Evolutionary conservation across 2,329 filamentous ascomycete species (phyloP).

Genomic region (Tolypocladium guangdongense): DNA sequence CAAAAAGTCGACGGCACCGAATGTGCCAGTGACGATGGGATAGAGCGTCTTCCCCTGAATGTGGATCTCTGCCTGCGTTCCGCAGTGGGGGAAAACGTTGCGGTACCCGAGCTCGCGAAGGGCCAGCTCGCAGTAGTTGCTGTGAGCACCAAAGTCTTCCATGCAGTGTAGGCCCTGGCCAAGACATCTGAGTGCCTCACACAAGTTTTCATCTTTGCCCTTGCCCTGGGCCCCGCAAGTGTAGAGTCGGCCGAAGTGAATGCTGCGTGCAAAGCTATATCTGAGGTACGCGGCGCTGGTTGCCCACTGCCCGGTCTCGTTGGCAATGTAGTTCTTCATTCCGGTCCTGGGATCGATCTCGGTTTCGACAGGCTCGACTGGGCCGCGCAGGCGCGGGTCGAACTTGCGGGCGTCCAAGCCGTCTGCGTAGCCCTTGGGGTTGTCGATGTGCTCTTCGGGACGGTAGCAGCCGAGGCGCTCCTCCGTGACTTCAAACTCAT

Average conservation of each 20-base stretch:
- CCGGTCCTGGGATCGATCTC: constrained; percentile 66
- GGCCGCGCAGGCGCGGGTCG: constrained; percentile 71
- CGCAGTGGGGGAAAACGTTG: constrained; percentile 70
- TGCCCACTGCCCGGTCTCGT: constrained; percentile 77
- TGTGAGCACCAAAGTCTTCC: constrained; percentile 72
- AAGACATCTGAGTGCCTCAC: constrained; percentile 65
- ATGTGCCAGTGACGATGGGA: constrained; percentile 61
- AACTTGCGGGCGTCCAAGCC: constrained; percentile 73
- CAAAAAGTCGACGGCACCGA: constrained; percentile 75
- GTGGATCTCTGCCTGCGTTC: constrained; percentile 53
- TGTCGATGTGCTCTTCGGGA: constrained; percentile 65
- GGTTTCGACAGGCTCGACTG: constrained; percentile 60
- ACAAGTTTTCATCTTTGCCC: constrained; percentile 67
- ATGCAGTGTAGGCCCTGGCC: constrained; percentile 69
- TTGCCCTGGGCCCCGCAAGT: constrained; percentile 48
- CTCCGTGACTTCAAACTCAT: constrained; percentile 73
- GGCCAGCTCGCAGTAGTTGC: constrained; percentile 72
- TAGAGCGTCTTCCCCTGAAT: constrained; percentile 54
- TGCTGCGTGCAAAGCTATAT: constrained; percentile 61
- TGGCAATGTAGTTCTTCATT: constrained; percentile 99
- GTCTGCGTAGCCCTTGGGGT: constrained; percentile 78
- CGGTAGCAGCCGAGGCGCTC: constrained; percentile 73
- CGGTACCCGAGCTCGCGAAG: constrained; percentile 69
- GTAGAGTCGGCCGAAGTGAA: constrained; percentile 69
- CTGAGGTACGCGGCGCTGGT: constrained; percentile 80